These are phyloP conservation scores for Plasmodium blacklocki DNA, from an alignment of 169 alveolate species.

Conservation along the genomic window DNA sequence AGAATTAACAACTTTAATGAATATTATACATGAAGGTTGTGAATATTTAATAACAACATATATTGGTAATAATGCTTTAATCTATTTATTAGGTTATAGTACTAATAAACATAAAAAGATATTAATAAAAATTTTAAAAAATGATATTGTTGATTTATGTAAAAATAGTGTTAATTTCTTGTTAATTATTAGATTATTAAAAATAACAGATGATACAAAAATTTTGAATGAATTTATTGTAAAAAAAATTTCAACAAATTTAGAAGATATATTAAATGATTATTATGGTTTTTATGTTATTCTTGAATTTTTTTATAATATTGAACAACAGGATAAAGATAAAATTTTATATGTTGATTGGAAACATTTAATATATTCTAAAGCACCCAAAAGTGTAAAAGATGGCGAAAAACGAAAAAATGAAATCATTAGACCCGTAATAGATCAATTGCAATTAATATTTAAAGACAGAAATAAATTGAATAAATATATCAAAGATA, in stretches of 20 bases:
- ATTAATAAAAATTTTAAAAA: conserved; percentile 61
- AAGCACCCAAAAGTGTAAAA: conserved; percentile 44
- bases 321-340: conserved; percentile 39
- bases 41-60: conserved; percentile 69
- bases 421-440: conserved; percentile 49
- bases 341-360: conserved; percentile 35
- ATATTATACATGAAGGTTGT: conserved; percentile 73
- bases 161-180: conserved; percentile 66
- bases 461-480: conserved; percentile 26
- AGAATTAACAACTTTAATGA: conserved; percentile 53
- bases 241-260: conserved; percentile 41
- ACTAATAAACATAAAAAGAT: conserved; percentile 73
- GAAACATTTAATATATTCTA: conserved; percentile 54
- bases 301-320: conserved; percentile 47
- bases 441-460: conserved; percentile 16
- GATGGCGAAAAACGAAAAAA: conserved; percentile 46
- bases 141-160: conserved; percentile 48
- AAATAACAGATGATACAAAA: conserved; percentile 75
- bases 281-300: conserved; percentile 75
- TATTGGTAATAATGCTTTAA: conserved; percentile 66
- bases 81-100: conserved; percentile 60
- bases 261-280: conserved; percentile 59
- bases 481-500: conserved; percentile 32
- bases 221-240: conserved; percentile 48
- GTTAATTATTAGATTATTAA: conserved; percentile 55